Conservation (phyloP, 495 filamentous ascomycete species). For the Corynascus novoguineensis region DNA sequence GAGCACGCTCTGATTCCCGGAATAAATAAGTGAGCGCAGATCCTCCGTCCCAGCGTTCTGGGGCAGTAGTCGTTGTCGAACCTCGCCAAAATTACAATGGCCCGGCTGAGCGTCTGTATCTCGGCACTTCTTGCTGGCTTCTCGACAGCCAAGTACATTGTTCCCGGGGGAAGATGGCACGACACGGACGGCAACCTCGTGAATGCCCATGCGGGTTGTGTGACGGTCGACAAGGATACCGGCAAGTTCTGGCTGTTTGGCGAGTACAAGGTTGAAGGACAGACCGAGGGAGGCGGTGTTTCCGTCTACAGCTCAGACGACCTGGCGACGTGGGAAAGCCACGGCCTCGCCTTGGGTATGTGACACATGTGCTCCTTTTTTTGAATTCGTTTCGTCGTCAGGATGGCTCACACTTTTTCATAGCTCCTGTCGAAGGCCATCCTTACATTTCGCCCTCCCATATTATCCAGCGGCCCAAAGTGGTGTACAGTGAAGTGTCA, state of each 20-base stretch:
- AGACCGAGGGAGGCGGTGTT: conserved; percentile 41
- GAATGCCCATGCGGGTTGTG: conserved; percentile 40
- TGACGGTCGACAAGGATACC: conserved; percentile 31
- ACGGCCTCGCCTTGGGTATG: conserved; percentile 37
- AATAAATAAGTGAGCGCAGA: not conserved
- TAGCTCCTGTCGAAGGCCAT: conserved; percentile 34
- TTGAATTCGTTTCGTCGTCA: not conserved
- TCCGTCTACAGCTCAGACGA: conserved; percentile 38
- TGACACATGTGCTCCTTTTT: not conserved
- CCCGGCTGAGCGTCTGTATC: not conserved
- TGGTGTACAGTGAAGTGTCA: conserved; percentile 34
- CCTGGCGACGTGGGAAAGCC: conserved; percentile 37
- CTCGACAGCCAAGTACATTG: conserved; percentile 37
- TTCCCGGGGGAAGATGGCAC: conserved; percentile 41
- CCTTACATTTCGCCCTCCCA: conserved; percentile 32
- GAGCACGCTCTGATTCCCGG: not conserved
- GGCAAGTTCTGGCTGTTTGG: conserved; percentile 43
- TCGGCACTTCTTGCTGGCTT: conserved; percentile 1
- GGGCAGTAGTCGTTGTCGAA: not conserved
- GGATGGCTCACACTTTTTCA: conserved; percentile 19
- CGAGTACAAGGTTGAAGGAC: conserved; percentile 41
- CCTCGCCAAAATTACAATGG: not conserved
- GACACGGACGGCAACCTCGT: conserved; percentile 39
- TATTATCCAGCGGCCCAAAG: conserved; percentile 44
- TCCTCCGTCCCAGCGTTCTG: not conserved